These are phyloP conservation scores for Carpediemonas membranifera DNA, from an alignment of 78 protist genomes.

Conservation along the genomic window DNA sequence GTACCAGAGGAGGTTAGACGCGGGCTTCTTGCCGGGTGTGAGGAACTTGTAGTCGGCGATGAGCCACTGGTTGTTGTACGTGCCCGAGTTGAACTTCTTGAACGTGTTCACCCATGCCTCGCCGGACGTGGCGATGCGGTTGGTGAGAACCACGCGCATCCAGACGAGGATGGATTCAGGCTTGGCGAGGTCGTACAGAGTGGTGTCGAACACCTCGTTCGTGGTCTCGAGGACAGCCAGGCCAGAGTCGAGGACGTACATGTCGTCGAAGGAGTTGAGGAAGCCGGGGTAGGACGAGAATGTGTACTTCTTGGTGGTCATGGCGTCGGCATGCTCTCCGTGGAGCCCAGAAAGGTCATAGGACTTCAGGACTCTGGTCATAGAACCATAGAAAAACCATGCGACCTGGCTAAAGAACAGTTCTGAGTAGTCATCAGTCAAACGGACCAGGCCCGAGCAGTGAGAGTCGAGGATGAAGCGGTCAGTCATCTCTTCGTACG, in stretches of 20 bases:
- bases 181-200: constrained; percentile 18
- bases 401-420: not conserved
- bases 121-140: constrained; percentile 35
- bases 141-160: constrained; percentile 48
- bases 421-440: not conserved
- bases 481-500: too few species aligned
- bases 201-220: constrained; percentile 21
- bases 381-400: constrained; percentile 21
- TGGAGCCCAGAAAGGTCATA: too few species aligned
- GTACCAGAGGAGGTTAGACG: constrained; percentile 44
- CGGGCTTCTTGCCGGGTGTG: constrained; percentile 36
- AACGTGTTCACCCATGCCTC: constrained; percentile 41
- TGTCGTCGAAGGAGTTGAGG: constrained; percentile 21
- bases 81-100: constrained; percentile 42
- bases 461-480: too few species aligned
- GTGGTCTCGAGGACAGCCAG: constrained; percentile 37
- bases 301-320: not conserved
- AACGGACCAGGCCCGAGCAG: constrained; percentile 12
- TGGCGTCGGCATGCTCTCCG: not conserved
- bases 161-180: constrained; percentile 36
- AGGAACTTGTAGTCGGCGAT: constrained; percentile 42
- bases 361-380: constrained; percentile 15
- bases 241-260: constrained; percentile 13
- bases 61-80: constrained; percentile 70
- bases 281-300: constrained; percentile 32